A percentile compares a stretch with the other conserved stretches of the same genome.
These are phyloP conservation scores for Suhomyces faveliae DNA, from an alignment of 805 yeast genomes.

Conservation along the genomic window DNA sequence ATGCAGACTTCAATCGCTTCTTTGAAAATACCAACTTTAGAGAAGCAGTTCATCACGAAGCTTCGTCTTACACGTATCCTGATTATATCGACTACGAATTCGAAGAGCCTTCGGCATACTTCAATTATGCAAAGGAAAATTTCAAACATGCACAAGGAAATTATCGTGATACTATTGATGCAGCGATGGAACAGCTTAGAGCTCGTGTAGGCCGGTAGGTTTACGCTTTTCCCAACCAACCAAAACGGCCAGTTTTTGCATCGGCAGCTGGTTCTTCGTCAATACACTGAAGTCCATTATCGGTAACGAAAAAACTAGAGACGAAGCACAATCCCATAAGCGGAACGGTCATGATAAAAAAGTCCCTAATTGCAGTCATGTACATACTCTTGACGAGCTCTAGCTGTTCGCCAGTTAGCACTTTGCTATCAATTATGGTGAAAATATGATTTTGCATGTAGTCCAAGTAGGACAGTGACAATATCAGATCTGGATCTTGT, in stretches of 20 bases:
- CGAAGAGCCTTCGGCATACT: conserved; percentile 7
- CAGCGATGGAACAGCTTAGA: not conserved
- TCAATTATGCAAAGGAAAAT: conserved; percentile 9
- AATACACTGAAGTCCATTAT: conserved; percentile 36
- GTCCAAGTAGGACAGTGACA: conserved; percentile 11
- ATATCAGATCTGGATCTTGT: conserved; percentile 3
- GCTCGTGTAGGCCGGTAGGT: not conserved
- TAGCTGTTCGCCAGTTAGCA: conserved; percentile 19
- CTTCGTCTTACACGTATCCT: not conserved
- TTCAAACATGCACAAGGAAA: conserved; percentile 2
- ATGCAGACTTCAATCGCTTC: not conserved
- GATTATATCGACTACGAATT: not conserved
- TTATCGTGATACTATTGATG: not conserved
- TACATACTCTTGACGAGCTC: conserved; percentile 27
- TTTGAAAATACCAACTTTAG: not conserved
- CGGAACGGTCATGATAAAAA: conserved; percentile 36
- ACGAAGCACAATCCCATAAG: conserved; percentile 33
- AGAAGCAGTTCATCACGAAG: not conserved
- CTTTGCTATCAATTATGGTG: conserved; percentile 21
- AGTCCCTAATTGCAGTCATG: conserved; percentile 30
- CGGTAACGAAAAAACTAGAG: conserved; percentile 29
- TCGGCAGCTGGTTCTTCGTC: conserved; percentile 24
- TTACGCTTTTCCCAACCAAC: not conserved
- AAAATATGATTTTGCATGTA: conserved; percentile 27
- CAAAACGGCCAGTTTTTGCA: not conserved